Evolutionary conservation across 805 yeast species (phyloP).

Genomic region (Starmera dryadoides): DNA sequence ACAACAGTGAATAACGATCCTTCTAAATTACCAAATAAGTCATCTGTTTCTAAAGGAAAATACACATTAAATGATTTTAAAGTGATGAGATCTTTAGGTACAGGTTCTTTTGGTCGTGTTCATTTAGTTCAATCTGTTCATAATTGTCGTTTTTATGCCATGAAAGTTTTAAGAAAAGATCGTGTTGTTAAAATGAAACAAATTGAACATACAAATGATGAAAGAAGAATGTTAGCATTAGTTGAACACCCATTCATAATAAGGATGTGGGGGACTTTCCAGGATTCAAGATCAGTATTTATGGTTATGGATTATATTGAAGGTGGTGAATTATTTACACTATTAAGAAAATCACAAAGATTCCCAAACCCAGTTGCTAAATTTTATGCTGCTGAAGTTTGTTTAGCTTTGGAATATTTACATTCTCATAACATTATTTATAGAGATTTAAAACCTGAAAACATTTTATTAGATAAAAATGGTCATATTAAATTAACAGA

Average conservation of each 20-base stretch:
- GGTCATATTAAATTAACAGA: slow-evolving; percentile 92
- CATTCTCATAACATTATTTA: slow-evolving; percentile 83
- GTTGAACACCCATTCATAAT: slow-evolving; percentile 89
- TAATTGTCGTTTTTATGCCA: slow-evolving; percentile 79
- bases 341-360: slow-evolving; percentile 80
- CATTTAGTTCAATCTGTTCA: slow-evolving; percentile 78
- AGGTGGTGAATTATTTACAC: slow-evolving; percentile 88
- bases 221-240: slow-evolving; percentile 77
- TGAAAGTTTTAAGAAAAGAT: slow-evolving; percentile 73
- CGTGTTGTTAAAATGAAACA: slow-evolving; percentile 85
- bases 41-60: slow-evolving; percentile 43
- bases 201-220: slow-evolving; percentile 87
- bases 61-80: slow-evolving; percentile 70
- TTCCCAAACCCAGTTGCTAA: slow-evolving; percentile 96
- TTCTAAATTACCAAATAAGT: slow-evolving; percentile 20
- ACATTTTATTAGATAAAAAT: slow-evolving; percentile 76
- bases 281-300: slow-evolving; percentile 74
- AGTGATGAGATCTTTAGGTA: slow-evolving; percentile 77
- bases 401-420: slow-evolving; percentile 77
- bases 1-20: too few species aligned
- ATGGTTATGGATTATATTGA: slow-evolving; percentile 97
- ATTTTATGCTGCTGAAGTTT: slow-evolving; percentile 91
- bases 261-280: slow-evolving; percentile 96
- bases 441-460: slow-evolving; percentile 91
- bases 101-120: slow-evolving; percentile 89